These are phyloP conservation scores for Aspergillus mulundensis DNA, from an alignment of 495 filamentous ascomycete species.

Conservation along the genomic window DNA sequence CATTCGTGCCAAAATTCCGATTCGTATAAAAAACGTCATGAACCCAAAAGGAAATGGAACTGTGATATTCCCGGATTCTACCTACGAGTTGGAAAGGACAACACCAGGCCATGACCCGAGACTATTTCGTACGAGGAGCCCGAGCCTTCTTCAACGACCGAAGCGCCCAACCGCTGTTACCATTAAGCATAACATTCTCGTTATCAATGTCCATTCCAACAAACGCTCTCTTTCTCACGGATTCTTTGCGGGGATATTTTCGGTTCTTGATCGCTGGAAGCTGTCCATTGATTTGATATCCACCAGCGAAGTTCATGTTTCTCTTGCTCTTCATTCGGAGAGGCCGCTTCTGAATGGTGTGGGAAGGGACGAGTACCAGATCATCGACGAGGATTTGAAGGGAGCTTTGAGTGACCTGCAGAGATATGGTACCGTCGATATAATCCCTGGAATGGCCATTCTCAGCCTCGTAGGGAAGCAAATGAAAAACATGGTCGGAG, in stretches of 20 bases:
- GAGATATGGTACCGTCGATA: slow-evolving; percentile 77
- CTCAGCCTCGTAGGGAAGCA: slow-evolving; percentile 86
- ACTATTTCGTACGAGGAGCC: slow-evolving; percentile 45
- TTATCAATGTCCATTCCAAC: slow-evolving; percentile 94
- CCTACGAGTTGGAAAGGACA: slow-evolving; percentile 43
- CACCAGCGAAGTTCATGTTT: slow-evolving; percentile 90
- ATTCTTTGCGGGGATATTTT: slow-evolving; percentile 88
- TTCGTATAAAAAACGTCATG: slow-evolving; percentile 98
- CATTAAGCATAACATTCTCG: slow-evolving; percentile 86
- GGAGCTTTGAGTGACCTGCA: slow-evolving; percentile 65
- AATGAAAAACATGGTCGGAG: slow-evolving; percentile 92
- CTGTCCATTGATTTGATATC: slow-evolving; percentile 91
- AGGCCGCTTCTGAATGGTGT: slow-evolving; percentile 48
- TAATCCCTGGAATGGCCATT: slow-evolving; percentile 85
- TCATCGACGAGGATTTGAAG: slow-evolving; percentile 61
- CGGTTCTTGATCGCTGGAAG: slow-evolving; percentile 70
- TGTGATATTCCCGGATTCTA: slow-evolving; percentile 62
- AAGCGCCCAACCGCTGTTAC: slow-evolving; percentile 89
- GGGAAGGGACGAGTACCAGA: slow-evolving; percentile 58
- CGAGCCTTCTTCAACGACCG: slow-evolving; percentile 46
- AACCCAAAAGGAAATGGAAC: slow-evolving; percentile 86
- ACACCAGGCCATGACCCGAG: slow-evolving; percentile 43
- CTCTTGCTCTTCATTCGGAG: slow-evolving; percentile 83
- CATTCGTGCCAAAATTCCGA: slow-evolving; percentile 84
- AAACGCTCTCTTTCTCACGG: slow-evolving; percentile 82